Base-by-base conservation (phyloP, 495 filamentous ascomycete species). In the Parathielavia hyrcaniae region DNA sequence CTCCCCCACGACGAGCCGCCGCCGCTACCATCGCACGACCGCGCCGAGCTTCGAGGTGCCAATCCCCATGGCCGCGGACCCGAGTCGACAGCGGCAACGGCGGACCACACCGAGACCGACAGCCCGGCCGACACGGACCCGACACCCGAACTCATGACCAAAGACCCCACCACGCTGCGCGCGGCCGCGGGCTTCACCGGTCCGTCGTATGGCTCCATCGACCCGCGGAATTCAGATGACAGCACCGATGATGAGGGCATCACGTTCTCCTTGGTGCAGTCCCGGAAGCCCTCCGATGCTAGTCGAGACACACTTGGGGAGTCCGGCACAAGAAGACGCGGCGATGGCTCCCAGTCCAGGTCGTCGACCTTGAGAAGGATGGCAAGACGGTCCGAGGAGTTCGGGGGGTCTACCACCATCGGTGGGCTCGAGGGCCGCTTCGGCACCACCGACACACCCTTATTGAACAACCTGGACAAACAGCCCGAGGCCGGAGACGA, bases 141-240 rank as follows among this genome's bases (percentile, higher is more conserved):
- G 44, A 64, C 55, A 47, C 23, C 55, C 43, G 64, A 58, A 48
- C 50, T 44, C 64, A 85, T 85, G 82, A 82, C 79, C 58, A 76
- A 75, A 64, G 70, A 73, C 46, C 79, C 73, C 43, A 76, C 83
- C 35, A 69, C 83, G 48, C 71, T 86, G 57, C 82, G 81, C 60
- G 79, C 81, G 55, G 79, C 82, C 58, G 79, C 81, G 50, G 80
- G 80, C 17, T 76, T 79, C 67, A 75, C 69, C 32, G 79, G 77
- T 22, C 79, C 79, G 26, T 81, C 79, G 16, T 85, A 86, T 64
- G 81, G 83, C 53, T 78, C 80, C 30, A 73, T 81, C 22, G 77
- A 75, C 19, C 64, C 73, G 61, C 59, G 35, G 51, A 53, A 46
- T 19, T 62, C 57, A 23, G 38, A 56, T 22, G 55, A 56, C 20